A percentile compares a stretch with the other conserved stretches of the same genome.
phyloP scores from a whole-genome alignment of 192 early-diverging fungal species.

The Haplosporangium gracile region DNA sequence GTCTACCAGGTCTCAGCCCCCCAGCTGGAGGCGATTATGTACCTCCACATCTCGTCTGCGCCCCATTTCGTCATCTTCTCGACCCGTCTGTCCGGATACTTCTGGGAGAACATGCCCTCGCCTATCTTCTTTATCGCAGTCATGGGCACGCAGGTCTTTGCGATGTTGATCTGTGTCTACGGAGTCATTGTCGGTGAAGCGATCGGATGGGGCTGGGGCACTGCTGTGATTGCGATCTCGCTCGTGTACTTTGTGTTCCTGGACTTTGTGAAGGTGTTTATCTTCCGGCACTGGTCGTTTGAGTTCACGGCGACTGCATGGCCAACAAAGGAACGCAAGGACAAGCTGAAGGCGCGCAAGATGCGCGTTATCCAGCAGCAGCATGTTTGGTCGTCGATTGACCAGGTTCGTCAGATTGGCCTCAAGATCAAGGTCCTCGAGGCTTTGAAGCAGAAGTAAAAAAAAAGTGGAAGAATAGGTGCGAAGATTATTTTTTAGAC shows the following conservation, averaged over 20 bases:
- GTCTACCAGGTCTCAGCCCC: constrained; percentile 68
- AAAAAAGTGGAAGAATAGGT: background rate
- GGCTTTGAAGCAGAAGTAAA: constrained; percentile 29
- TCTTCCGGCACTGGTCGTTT: constrained; percentile 90
- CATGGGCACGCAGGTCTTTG: constrained; percentile 91
- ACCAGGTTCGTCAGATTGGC: constrained; percentile 59
- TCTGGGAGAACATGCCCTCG: constrained; percentile 90
- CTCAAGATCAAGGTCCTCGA: constrained; percentile 48
- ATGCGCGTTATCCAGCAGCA: constrained; percentile 60
- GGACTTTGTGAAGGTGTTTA: constrained; percentile 92
- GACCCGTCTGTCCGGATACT: constrained; percentile 86
- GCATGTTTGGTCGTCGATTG: constrained; percentile 60
- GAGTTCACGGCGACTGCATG: constrained; percentile 89
- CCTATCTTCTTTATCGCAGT: constrained; percentile 85
- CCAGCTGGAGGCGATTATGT: constrained; percentile 91
- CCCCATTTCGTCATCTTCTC: constrained; percentile 98
- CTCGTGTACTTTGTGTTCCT: constrained; percentile 87
- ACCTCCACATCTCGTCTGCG: constrained; percentile 90
- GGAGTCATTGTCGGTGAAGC: constrained; percentile 71
- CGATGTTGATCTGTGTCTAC: constrained; percentile 84
- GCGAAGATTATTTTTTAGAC: background rate
- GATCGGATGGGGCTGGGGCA: constrained; percentile 83
- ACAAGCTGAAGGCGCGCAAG: constrained; percentile 70
- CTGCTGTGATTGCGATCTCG: constrained; percentile 79
- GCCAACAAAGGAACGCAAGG: constrained; percentile 75